Evolutionary conservation across 108 stramenopile species (phyloP), one percentile per base, ranked within the genome.

Genomic region (Cyclotella choctawhatcheeana): DNA sequence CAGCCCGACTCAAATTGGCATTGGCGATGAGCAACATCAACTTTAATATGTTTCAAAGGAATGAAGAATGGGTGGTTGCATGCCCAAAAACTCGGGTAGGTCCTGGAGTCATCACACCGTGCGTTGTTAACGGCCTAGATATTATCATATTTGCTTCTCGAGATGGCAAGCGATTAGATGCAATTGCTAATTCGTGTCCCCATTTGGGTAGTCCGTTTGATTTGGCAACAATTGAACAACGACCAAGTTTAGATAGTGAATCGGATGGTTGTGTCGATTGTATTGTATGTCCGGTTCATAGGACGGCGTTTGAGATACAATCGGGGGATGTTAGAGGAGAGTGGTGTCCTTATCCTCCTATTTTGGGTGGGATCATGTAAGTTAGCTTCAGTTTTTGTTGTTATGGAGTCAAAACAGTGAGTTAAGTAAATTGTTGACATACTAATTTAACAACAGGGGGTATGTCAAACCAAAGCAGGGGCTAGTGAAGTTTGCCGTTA

Each of bases 161-260:
- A 53, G 90, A 92, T 63, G 90, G 89, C 14, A 67, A 73, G 50
- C 82, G 85, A 17, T 75, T 96, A 53, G 90, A 95, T 84, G 93
- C 92, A 67, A 82, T 97, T 43, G 93, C 93, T 55, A 98, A 98
- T 73, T 89, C 93, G 21, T 98, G 97, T 85, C 94, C 97, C 17
- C 97, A 98, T 81, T 78, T 98, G 53, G 97, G 97, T 14, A 98
- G 96, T 56, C 97, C 97, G 21, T 88, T 98, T 40, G 97, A 98
- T 83, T 86, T 92, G 70, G 97, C 94, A 12, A 81, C 82, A 17
- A 52, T 94, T 26, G 93, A 92, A 53, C 81, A 85, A 24, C 74
- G 87, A 34, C 87, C 92, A 60, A 69, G 67, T 43, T 44, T 73
- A 13, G 26, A 59, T 44, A 48, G 54, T 24, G 65, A 71, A 14